Conservation (phyloP, 305 asterid genomes). For the Fraxinus platypoda region DNA sequence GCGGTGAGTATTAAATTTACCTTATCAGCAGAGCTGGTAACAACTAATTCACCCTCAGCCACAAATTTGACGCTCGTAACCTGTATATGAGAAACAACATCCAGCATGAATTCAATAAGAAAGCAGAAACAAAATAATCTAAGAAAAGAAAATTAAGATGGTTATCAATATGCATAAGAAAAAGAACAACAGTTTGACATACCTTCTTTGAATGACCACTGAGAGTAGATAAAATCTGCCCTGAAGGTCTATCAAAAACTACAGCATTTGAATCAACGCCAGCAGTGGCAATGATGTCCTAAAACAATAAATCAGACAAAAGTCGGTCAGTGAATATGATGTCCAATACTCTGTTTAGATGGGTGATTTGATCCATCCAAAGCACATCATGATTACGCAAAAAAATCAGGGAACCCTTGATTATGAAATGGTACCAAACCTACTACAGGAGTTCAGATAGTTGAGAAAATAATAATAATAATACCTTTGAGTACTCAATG, state of each 20-base stretch:
- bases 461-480: neutral
- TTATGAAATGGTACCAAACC: neutral
- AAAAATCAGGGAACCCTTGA: neutral
- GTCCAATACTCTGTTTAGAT: constrained; percentile 2
- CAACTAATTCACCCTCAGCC: constrained; percentile 68
- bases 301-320: constrained; percentile 18
- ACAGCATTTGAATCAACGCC: constrained; percentile 89
- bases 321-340: neutral
- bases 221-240: constrained; percentile 84
- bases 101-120: neutral
- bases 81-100: constrained; percentile 34
- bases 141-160: neutral
- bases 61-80: constrained; percentile 90
- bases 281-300: constrained; percentile 96
- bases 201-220: constrained; percentile 97
- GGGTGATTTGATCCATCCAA: neutral
- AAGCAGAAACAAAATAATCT: neutral
- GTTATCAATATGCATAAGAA: neutral
- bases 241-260: constrained; percentile 78
- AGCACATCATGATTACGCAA: neutral
- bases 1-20: constrained; percentile 31
- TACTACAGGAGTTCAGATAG: neutral
- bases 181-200: too few relatives aligned
- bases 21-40: constrained; percentile 94
- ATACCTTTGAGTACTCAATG: constrained; percentile 70